Conservation (phyloP, 1,139 yeast genomes). For the Diutina pseudorugosa region DNA sequence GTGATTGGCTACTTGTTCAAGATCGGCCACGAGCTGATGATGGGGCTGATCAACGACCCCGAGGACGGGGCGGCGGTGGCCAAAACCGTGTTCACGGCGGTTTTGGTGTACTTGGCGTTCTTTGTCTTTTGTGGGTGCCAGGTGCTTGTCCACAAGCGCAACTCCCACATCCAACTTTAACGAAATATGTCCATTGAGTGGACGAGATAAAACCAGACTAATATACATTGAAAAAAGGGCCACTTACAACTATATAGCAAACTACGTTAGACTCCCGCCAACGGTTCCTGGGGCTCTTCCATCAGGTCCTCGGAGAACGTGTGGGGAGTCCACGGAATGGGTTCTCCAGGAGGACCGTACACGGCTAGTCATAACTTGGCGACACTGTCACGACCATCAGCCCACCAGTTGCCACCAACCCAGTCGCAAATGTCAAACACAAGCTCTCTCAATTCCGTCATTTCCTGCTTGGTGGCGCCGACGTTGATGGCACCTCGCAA, state of each 20-base stretch:
- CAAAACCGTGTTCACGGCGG: slow-evolving; percentile 81
- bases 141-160: slow-evolving; percentile 49
- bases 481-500: slow-evolving; percentile 72
- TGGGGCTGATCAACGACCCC: slow-evolving; percentile 87
- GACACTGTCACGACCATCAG: slow-evolving; percentile 45
- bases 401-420: slow-evolving; percentile 50
- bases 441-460: slow-evolving; percentile 46
- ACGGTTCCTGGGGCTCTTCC: no score
- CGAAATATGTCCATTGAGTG: not conserved
- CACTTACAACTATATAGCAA: no score
- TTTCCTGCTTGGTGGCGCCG: slow-evolving; percentile 59
- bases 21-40: slow-evolving; percentile 77
- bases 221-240: not conserved
- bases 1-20: slow-evolving; percentile 76
- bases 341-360: not conserved
- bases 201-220: not conserved
- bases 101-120: slow-evolving; percentile 66
- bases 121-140: slow-evolving; percentile 87
- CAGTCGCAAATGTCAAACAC: slow-evolving; percentile 59
- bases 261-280: not conserved
- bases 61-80: slow-evolving; percentile 92
- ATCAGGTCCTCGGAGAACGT: not conserved
- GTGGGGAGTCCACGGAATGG: not conserved
- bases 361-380: slow-evolving; percentile 33
- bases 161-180: slow-evolving; percentile 34